Base-by-base conservation (phyloP, 1,284 basidiomycete species). In the Thelephora terrestris region DNA sequence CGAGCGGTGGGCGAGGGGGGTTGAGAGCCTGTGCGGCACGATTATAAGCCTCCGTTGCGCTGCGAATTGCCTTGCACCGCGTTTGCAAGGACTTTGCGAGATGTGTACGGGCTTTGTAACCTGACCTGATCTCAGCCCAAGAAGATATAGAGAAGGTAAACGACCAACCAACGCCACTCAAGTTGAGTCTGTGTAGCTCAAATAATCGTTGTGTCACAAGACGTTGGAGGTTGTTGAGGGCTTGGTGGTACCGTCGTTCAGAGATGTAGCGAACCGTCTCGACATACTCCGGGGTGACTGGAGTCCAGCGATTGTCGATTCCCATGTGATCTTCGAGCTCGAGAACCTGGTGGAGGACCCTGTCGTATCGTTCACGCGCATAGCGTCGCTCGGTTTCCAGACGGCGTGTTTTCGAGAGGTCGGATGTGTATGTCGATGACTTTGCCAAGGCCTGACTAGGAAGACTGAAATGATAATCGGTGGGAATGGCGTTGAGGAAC, bases 161-260 rank as follows among this genome's bases (percentile, higher is more conserved):
- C 16, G 7, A 45, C 50, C 12, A 44, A 61, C 61, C 59, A 4
- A 59, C 61, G 9, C 53, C 56, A 3, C 55, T 47, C 6, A 61
- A 18, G 50, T 65, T 64, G 25, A 61, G 49, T 46, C 61, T 64
- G n/a, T 59, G 48, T 2, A 67, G 50, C 50, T 67, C 61, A 38
- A 66, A 64, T 1, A 67, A 52, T 5, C 59, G 52, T 47, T 60
- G 55, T 1, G 63, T 52, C n/a, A 67, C 59, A 6, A 65, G 58
- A 7, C 52, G 23, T 34, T 66, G 59, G 0, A 66, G 53, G 27
- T 56, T 47, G 17, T 60, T 53, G 3, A 65, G 52, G 0, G 63
- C 60, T 2, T 45, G 44, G 2, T 55, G 55, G 42, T 58, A 65
- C n/a, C 53, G 48, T 2, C 56, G 53, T 17, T 55, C 38, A 0